Base-by-base conservation (phyloP, 352 stramenopile species). In the Pythium periplocum region DNA sequence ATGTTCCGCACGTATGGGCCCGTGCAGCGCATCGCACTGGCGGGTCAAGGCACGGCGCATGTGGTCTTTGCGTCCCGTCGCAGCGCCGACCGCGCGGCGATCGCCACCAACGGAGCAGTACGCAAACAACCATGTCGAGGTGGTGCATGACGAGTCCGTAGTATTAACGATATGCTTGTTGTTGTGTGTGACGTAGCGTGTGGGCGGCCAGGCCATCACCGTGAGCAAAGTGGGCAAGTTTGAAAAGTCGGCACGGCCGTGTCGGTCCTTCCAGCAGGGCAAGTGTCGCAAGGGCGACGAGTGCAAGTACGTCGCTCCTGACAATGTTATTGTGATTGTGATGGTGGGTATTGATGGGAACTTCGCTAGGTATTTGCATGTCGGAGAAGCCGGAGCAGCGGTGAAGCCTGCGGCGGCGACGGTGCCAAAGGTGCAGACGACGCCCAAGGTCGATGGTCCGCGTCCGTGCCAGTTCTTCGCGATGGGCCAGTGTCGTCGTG, bases 1-100 rank as follows among this genome's bases (percentile, higher is more conserved):
- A 75, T 87, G 61, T 83, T 82, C 53, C 64, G 72, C 36, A 63
- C 68, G 1, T 85, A 84, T 47, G 80, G 80, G 7, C 63, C 68
- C 40, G 73, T 91, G 42, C 41, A 77, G 53, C 78, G 80, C 53
- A 59, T 86, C 49, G 55, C 61, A 32, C 53, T 76, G 37, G 73
- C 86, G 48, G 62, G 49, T 11, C 63, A 49, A 17, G 79, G 82
- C 60, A 73, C 69, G 9, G 80, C 77, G 66, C 85, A 84, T 62
- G 73, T 80, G 4, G 40, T 51, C 36, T 46, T 68, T 39, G 30
- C 44, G 26, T 68, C 55, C 7, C 58, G 48, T 6, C 49, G 55
- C 2, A 49, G 46, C 17, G 75, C 80, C 2, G 34, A 59, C 32
- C 75, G 71, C n/a, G 80, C 80, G 3, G 42, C 62, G 4, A 45